Percentiles rank a stretch among this genome's conserved stretches.
Conservation (phyloP, 2,329 filamentous ascomycete species). For the Monosporascus ibericus region DNA sequence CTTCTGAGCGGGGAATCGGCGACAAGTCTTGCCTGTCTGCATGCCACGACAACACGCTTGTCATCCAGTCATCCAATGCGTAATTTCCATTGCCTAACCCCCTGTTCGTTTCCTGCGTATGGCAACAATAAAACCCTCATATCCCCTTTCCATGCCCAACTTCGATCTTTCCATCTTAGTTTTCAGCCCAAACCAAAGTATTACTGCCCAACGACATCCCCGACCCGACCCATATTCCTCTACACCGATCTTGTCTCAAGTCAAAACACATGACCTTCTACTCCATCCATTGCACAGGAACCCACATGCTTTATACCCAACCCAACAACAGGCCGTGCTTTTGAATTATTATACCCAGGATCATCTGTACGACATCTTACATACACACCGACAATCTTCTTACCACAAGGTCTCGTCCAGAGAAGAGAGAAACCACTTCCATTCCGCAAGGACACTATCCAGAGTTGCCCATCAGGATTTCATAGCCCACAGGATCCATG, state of each 20-base stretch:
- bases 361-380: slow-evolving; percentile 14
- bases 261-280: neutral
- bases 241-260: slow-evolving; percentile 17
- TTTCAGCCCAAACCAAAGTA: slow-evolving; percentile 27
- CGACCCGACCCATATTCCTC: slow-evolving; percentile 14
- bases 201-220: slow-evolving; percentile 28
- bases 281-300: slow-evolving; percentile 3
- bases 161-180: slow-evolving; percentile 26
- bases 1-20: neutral
- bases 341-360: slow-evolving; percentile 19
- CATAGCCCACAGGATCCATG: slow-evolving; percentile 38
- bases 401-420: slow-evolving; percentile 11
- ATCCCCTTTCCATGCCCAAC: slow-evolving; percentile 38
- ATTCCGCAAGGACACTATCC: slow-evolving; percentile 16
- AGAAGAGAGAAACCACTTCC: slow-evolving; percentile 22
- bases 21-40: neutral
- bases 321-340: slow-evolving; percentile 13
- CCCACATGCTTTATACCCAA: slow-evolving; percentile 11
- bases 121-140: slow-evolving; percentile 43
- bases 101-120: slow-evolving; percentile 17
- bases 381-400: slow-evolving; percentile 12
- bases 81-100: slow-evolving; percentile 21
- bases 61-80: slow-evolving; percentile 10
- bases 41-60: slow-evolving; percentile 4
- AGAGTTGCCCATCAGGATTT: slow-evolving; percentile 30